Percentiles rank a stretch among this genome's conserved stretches.
Conservation (phyloP, 83 land plant genomes). For the Isoetes engelmannii region DNA sequence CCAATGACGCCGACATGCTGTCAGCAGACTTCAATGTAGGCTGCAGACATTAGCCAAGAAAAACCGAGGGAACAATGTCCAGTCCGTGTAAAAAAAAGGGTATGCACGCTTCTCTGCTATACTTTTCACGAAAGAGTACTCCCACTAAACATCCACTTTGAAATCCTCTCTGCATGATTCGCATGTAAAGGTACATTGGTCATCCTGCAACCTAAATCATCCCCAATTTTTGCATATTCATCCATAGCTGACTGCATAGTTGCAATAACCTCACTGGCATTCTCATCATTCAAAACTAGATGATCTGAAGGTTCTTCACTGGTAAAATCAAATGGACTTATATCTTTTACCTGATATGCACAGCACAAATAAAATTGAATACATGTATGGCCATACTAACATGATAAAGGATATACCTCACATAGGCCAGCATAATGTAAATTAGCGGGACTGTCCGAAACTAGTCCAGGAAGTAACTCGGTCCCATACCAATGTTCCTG, state of each 20-base stretch:
- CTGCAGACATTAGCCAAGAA: no score
- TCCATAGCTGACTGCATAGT: not conserved
- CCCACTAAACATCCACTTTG: not conserved
- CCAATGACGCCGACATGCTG: no score
- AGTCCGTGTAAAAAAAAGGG: no score
- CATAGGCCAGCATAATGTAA: constrained; percentile 26
- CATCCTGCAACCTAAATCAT: not conserved
- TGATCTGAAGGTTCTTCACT: not conserved
- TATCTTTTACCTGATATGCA: not conserved
- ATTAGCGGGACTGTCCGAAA: constrained; percentile 24
- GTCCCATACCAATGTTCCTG: constrained; percentile 30
- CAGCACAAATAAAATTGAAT: not conserved
- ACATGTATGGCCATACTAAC: not conserved
- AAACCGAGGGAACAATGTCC: no score
- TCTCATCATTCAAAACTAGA: not conserved
- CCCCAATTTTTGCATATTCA: constrained; percentile 3
- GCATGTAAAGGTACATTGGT: not conserved
- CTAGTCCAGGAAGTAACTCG: constrained; percentile 21
- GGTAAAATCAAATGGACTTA: constrained; percentile 6
- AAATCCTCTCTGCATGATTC: not conserved
- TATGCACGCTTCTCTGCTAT: no score
- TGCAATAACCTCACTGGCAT: not conserved
- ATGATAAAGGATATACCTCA: constrained; percentile 16
- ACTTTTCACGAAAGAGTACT: no score
- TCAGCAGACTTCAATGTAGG: no score